phyloP scores from a whole-genome alignment of 495 filamentous ascomycete genomes.

The Lophiostoma macrostomum region DNA sequence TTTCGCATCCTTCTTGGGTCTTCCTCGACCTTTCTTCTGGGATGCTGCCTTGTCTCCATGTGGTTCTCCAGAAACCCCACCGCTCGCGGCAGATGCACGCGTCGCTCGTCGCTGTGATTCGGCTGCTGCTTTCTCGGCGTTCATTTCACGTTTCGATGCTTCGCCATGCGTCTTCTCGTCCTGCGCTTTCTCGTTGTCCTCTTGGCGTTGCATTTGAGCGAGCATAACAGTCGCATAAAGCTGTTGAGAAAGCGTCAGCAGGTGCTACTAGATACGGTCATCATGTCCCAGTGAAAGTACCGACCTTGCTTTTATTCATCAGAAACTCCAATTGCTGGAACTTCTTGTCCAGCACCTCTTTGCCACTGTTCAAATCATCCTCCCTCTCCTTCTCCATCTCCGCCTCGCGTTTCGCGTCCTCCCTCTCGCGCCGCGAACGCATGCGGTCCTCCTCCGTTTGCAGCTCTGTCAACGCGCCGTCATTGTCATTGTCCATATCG shows the following conservation, averaged over 20 bases:
- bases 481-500: conserved; percentile 17
- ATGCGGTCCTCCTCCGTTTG: conserved; percentile 55
- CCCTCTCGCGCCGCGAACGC: conserved; percentile 46
- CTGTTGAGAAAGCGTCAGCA: conserved; percentile 20
- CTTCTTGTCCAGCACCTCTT: conserved; percentile 51
- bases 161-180: conserved; percentile 47
- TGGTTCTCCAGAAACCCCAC: neutral
- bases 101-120: conserved; percentile 37
- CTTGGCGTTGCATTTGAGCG: conserved; percentile 60
- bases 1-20: conserved; percentile 32
- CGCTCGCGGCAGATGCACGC: conserved; percentile 26
- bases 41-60: conserved; percentile 13
- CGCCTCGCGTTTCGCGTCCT: conserved; percentile 48
- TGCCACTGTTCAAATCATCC: conserved; percentile 43
- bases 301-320: conserved; percentile 46
- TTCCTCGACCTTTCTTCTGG: conserved; percentile 23
- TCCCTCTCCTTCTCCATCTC: conserved; percentile 48
- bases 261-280: neutral
- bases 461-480: conserved; percentile 39
- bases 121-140: conserved; percentile 42
- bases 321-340: conserved; percentile 50
- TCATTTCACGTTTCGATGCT: conserved; percentile 41
- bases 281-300: neutral
- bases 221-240: conserved; percentile 56
- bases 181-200: conserved; percentile 53